Evolutionary conservation across 2,329 filamentous ascomycete genomes (phyloP).

Genomic region (Xylariales sp.): DNA sequence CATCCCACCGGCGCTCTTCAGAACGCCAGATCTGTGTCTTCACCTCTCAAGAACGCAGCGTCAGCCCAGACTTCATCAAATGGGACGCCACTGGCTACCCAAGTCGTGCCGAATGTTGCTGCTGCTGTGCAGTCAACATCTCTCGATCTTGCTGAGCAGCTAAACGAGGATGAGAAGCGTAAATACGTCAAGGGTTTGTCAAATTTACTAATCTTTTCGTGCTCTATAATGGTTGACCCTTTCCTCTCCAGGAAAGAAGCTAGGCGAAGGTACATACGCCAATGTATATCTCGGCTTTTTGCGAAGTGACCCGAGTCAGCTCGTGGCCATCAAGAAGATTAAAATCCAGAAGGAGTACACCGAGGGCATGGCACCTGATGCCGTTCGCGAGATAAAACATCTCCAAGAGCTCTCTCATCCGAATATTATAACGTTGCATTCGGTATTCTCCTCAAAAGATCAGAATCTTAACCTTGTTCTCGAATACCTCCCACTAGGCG

Average conservation of each 20-base stretch:
- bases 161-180: constrained; percentile 83
- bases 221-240: constrained; percentile 18
- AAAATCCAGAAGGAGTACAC: constrained; percentile 87
- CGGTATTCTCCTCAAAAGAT: constrained; percentile 95
- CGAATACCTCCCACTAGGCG: constrained; percentile 92
- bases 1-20: constrained; percentile 47
- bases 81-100: constrained; percentile 56
- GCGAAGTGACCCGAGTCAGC: constrained; percentile 74
- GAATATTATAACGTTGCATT: constrained; percentile 92
- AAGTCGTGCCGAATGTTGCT: constrained; percentile 46
- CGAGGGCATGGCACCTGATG: constrained; percentile 93
- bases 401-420: constrained; percentile 94
- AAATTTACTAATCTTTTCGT: not conserved
- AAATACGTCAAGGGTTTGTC: constrained; percentile 87
- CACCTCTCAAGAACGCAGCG: constrained; percentile 58
- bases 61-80: constrained; percentile 57
- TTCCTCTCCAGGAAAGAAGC: constrained; percentile 75
- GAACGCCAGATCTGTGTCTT: constrained; percentile 52
- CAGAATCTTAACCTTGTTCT: constrained; percentile 97
- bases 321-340: constrained; percentile 94
- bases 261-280: constrained; percentile 97
- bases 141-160: constrained; percentile 77
- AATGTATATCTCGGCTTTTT: constrained; percentile 92
- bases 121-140: constrained; percentile 48
- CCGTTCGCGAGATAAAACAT: constrained; percentile 94